Evolutionary conservation across 225 moss, liverwort and hornwort species (phyloP).

Genomic region (Anthoceros angustus): DNA sequence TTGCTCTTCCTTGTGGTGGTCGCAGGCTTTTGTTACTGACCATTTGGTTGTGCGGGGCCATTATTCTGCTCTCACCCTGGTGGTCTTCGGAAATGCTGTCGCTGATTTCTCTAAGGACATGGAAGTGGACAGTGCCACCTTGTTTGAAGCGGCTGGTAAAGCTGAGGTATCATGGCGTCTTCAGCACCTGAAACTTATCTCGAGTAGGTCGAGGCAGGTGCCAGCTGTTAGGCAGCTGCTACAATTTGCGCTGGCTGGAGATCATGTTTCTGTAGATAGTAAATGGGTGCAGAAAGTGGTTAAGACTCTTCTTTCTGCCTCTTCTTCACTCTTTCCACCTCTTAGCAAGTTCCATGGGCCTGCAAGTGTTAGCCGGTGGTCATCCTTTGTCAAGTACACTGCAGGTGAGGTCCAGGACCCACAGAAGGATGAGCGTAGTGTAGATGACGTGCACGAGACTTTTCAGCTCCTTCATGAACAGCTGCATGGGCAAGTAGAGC

Average conservation of each 20-base stretch:
- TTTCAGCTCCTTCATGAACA: not conserved
- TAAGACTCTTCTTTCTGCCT: not conserved
- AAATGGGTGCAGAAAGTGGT: not conserved
- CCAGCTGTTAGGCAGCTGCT: not conserved
- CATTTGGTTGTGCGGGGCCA: conserved; percentile 95
- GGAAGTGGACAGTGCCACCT: conserved; percentile 11
- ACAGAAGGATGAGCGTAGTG: not conserved
- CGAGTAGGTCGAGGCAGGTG: not conserved
- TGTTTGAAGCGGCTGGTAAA: no score
- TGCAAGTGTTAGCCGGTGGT: not conserved
- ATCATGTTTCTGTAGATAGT: not conserved
- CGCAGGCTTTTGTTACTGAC: conserved; percentile 88
- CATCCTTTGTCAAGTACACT: not conserved
- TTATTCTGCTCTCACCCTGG: conserved; percentile 70
- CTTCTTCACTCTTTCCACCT: not conserved
- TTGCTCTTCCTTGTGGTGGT: not conserved
- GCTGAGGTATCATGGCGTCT: not conserved
- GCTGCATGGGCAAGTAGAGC: not conserved
- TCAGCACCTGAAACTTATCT: not conserved
- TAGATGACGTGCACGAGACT: not conserved
- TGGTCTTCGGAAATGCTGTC: conserved; percentile 83
- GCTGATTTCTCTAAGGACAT: conserved; percentile 25
- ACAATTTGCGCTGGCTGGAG: not conserved
- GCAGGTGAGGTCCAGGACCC: not conserved
- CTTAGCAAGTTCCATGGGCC: not conserved